These are phyloP conservation scores for Acacia crassicarpa DNA, from an alignment of 306 rosid species.

Conservation along the genomic window DNA sequence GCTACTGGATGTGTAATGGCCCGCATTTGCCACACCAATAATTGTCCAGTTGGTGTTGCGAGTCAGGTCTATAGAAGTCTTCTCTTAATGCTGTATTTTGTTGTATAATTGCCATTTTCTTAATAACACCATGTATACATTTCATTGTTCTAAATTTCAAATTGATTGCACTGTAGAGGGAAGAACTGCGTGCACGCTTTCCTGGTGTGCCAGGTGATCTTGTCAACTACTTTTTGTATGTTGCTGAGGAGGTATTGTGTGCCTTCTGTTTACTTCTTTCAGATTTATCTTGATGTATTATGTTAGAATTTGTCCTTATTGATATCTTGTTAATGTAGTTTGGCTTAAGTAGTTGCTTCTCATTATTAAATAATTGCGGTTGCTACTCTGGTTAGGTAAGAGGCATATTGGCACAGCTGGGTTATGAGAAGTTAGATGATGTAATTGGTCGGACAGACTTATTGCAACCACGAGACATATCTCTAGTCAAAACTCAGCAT, in stretches of 20 bases:
- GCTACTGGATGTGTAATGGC: slow-evolving; percentile 99
- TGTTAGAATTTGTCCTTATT: slow-evolving; percentile 1
- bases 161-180: slow-evolving; percentile 62
- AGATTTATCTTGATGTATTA: slow-evolving; percentile 24
- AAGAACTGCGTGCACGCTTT: slow-evolving; percentile 98
- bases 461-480: slow-evolving; percentile 80
- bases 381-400: slow-evolving; percentile 64
- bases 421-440: slow-evolving; percentile 92
- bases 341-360: slow-evolving; percentile 21
- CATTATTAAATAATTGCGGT: slow-evolving; percentile 23
- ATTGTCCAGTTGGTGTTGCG: slow-evolving; percentile 99
- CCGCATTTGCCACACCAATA: slow-evolving; percentile 97
- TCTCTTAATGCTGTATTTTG: slow-evolving; percentile 15
- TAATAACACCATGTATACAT: slow-evolving; percentile 9
- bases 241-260: slow-evolving; percentile 90
- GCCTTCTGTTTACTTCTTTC: slow-evolving; percentile 29
- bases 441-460: slow-evolving; percentile 84
- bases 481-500: slow-evolving; percentile 94
- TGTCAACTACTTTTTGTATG: slow-evolving; percentile 90
- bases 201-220: slow-evolving; percentile 99
- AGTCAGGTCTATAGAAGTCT: slow-evolving; percentile 69
- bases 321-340: slow-evolving; percentile 16
- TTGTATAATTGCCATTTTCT: slow-evolving; percentile 27
- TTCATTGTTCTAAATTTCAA: not conserved
- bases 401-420: slow-evolving; percentile 92